Evolutionary conservation across 257 asterid species (phyloP).

Genomic region (Henckelia pumila): DNA sequence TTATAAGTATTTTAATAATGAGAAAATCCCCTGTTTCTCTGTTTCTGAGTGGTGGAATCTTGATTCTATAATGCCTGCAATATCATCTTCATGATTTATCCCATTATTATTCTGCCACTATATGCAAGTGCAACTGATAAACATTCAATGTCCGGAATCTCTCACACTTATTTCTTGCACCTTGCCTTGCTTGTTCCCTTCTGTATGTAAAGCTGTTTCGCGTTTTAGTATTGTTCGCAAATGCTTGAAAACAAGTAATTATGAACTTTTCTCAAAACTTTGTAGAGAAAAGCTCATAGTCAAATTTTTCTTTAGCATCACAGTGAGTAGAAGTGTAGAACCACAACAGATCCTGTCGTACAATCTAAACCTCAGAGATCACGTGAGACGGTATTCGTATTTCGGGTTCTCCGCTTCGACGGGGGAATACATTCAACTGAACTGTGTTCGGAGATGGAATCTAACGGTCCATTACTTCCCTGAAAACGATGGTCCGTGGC

Average conservation of each 20-base stretch:
- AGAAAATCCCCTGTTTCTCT: slow-evolving; percentile 25
- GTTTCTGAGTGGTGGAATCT: slow-evolving; percentile 3
- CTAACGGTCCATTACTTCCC: slow-evolving; percentile 39
- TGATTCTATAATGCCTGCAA: neutral
- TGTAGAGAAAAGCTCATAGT: too few relatives aligned
- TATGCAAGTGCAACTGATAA: neutral
- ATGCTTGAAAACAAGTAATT: too few relatives aligned
- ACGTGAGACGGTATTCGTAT: slow-evolving; percentile 27
- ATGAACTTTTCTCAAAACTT: too few relatives aligned
- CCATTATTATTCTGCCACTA: neutral
- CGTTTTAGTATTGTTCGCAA: too few relatives aligned
- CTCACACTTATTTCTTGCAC: neutral
- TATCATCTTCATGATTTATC: neutral
- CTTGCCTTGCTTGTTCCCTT: neutral
- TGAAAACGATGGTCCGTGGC: slow-evolving; percentile 9
- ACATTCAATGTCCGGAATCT: neutral
- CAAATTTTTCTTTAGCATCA: too few relatives aligned
- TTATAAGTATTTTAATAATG: slow-evolving; percentile 42
- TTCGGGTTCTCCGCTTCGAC: slow-evolving; percentile 37
- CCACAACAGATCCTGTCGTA: slow-evolving; percentile 29
- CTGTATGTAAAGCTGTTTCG: too few relatives aligned
- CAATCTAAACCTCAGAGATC: slow-evolving; percentile 23
- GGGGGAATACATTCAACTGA: neutral
- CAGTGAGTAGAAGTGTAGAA: too few relatives aligned
- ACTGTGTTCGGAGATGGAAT: slow-evolving; percentile 45